Percentiles rank a stretch among this genome's conserved stretches.
phyloP scores from a whole-genome alignment of 2,329 filamentous ascomycete species.

The Diaporthe citriasiana region DNA sequence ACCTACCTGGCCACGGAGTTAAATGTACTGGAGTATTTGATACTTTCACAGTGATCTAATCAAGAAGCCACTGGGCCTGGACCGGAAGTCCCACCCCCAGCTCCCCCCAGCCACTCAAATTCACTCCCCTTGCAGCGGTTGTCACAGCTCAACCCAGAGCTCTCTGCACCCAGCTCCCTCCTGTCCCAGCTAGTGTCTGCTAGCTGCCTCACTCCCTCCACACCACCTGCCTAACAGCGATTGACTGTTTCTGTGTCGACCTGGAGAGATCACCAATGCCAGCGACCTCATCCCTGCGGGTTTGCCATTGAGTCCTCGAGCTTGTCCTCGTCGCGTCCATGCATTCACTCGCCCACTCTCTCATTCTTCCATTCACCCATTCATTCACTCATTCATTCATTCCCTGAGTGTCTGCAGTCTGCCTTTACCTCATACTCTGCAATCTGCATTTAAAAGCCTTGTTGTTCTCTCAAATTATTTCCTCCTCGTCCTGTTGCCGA shows the following conservation, averaged over 20 bases:
- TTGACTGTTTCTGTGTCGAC: conserved; percentile 36
- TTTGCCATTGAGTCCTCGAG: conserved; percentile 28
- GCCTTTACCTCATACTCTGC: not conserved
- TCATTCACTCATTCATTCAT: not conserved
- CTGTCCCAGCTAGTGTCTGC: conserved; percentile 28
- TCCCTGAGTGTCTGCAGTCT: not conserved
- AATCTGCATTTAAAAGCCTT: not conserved
- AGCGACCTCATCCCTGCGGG: not conserved
- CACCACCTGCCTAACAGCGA: conserved; percentile 26
- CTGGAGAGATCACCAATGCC: conserved; percentile 14
- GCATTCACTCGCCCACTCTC: not conserved
- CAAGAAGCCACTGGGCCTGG: not conserved
- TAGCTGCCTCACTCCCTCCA: not conserved
- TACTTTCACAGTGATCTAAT: not conserved
- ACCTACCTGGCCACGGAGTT: not conserved
- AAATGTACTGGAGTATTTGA: not conserved
- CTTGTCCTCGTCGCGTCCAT: not conserved
- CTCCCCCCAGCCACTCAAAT: conserved; percentile 40
- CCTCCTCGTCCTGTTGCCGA: not conserved
- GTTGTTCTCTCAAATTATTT: not conserved
- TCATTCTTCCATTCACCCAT: not conserved
- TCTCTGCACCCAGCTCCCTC: conserved; percentile 36
- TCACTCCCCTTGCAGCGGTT: conserved; percentile 24
- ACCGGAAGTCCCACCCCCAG: conserved; percentile 26
- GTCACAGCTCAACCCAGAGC: conserved; percentile 19